Evolutionary conservation across 1,284 basidiomycete species (phyloP).

Genomic region (Sutorius eximius): DNA sequence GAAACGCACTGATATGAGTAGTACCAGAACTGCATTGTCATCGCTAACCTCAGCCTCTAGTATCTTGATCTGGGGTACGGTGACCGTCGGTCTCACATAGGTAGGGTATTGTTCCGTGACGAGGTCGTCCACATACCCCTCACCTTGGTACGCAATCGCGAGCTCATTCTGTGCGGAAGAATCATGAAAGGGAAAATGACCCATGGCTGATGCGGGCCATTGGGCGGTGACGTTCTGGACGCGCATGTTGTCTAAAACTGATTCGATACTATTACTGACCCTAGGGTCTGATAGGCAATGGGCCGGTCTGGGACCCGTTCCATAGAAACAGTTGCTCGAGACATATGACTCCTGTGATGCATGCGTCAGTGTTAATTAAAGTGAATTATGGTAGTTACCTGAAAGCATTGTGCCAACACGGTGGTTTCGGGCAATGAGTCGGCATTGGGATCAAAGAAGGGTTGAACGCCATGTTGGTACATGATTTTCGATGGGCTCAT

Average conservation of each 20-base stretch:
- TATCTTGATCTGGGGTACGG: not conserved
- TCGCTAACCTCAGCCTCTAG: constrained; percentile 1
- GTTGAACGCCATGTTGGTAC: not conserved
- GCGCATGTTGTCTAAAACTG: not conserved
- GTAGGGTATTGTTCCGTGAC: not conserved
- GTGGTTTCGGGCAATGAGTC: not conserved
- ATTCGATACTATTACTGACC: not conserved
- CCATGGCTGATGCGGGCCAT: not conserved
- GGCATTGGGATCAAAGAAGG: not conserved
- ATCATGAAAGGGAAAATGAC: not conserved
- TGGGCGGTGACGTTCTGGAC: not conserved
- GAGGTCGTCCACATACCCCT: not conserved
- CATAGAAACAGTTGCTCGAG: not conserved
- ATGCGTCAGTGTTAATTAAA: constrained; percentile 1
- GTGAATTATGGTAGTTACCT: constrained; percentile 3
- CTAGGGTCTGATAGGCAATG: not conserved
- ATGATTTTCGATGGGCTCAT: not conserved
- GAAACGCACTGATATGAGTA: not conserved
- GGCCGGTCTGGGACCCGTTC: not conserved
- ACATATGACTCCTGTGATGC: not conserved
- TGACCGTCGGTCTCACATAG: not conserved
- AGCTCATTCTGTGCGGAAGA: not conserved
- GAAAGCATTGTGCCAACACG: not conserved
- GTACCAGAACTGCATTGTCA: not conserved
- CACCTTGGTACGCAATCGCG: not conserved